Evolutionary conservation across 1,284 basidiomycete genomes (phyloP).

Genomic region (Cutaneotrichosporon daszewskae): DNA sequence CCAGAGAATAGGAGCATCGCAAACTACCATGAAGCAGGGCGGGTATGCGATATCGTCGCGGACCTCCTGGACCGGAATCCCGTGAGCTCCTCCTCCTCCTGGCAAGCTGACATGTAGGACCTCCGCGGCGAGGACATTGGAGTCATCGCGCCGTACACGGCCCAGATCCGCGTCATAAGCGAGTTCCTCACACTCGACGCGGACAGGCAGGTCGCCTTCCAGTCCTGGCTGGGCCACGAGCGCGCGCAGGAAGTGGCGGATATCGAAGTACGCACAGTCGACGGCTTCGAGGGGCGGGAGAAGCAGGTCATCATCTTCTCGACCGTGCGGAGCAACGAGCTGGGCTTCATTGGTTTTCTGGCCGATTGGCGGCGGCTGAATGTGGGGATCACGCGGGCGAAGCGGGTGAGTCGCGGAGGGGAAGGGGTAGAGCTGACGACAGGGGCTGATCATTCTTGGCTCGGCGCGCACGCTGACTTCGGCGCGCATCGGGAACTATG

Average conservation of each 20-base stretch:
- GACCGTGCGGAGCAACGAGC: constrained; percentile 72
- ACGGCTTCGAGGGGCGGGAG: constrained; percentile 90
- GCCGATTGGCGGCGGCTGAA: constrained; percentile 82
- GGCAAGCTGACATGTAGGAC: constrained; percentile 48
- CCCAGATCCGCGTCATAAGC: constrained; percentile 66
- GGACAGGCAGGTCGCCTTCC: constrained; percentile 52
- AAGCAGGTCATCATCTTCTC: constrained; percentile 88
- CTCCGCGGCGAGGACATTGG: constrained; percentile 70
- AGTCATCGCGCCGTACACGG: constrained; percentile 78
- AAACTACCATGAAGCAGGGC: constrained; percentile 67
- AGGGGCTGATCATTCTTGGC: constrained; percentile 72
- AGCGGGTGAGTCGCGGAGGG: constrained; percentile 46
- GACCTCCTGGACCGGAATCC: constrained; percentile 69
- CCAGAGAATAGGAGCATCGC: constrained; percentile 62
- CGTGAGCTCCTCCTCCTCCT: constrained; percentile 49
- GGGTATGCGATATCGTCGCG: constrained; percentile 70
- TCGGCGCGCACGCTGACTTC: constrained; percentile 62
- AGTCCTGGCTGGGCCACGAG: constrained; percentile 56
- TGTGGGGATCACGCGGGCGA: constrained; percentile 80
- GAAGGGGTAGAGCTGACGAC: neutral
- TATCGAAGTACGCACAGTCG: constrained; percentile 81
- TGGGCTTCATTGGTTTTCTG: constrained; percentile 76
- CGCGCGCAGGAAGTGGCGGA: constrained; percentile 59
- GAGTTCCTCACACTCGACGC: constrained; percentile 53
- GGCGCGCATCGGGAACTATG: constrained; percentile 21